Percentiles rank a stretch among this genome's conserved stretches.
These are phyloP conservation scores for Globisporangium apiculatum DNA, from an alignment of 352 stramenopile genomes.

Conservation along the genomic window DNA sequence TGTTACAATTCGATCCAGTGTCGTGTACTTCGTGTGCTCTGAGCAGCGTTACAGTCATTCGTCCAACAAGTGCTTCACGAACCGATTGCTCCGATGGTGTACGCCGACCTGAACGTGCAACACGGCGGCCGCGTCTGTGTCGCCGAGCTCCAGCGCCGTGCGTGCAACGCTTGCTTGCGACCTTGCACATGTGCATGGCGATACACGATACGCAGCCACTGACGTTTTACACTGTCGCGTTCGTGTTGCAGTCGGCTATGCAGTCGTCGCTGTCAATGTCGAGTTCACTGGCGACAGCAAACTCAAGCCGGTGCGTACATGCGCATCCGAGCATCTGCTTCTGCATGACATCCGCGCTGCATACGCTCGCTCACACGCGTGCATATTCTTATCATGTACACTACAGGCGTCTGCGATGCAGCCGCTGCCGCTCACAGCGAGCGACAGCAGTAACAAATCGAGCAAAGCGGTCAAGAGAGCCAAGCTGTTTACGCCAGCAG, in stretches of 20 bases:
- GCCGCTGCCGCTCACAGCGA: conserved; percentile 30
- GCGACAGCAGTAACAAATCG: conserved; percentile 7
- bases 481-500: conserved; percentile 46
- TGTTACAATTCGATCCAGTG: too few species aligned
- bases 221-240: background rate
- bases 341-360: background rate
- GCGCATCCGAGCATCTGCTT: background rate
- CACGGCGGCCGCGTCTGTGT: conserved; percentile 38
- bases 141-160: conserved; percentile 58
- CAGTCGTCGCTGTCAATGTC: conserved; percentile 48
- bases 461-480: conserved; percentile 52
- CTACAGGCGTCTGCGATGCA: conserved; percentile 18
- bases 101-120: conserved; percentile 71
- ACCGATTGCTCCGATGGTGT: conserved; percentile 26
- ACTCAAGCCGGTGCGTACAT: conserved; percentile 31
- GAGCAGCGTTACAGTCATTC: too few species aligned
- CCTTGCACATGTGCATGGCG: background rate
- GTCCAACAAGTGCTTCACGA: background rate
- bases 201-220: background rate
- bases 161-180: conserved; percentile 2
- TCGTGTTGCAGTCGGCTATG: conserved; percentile 47
- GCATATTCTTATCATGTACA: background rate
- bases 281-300: conserved; percentile 45
- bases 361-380: background rate
- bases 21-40: too few species aligned